Base-by-base conservation (phyloP, 306 rosid species). In the Rubus idaeus region DNA sequence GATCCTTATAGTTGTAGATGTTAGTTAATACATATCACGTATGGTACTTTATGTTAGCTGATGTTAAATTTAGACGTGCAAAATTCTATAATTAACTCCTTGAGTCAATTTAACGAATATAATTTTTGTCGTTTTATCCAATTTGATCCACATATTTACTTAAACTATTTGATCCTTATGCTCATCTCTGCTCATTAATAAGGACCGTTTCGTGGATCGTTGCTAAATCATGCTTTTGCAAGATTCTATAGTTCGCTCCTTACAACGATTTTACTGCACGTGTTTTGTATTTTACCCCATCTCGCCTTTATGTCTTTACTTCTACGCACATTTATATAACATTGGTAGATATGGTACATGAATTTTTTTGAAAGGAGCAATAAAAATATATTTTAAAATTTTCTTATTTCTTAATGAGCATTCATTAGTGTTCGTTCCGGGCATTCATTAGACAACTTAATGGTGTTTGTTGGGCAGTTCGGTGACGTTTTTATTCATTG, bases 41-140 rank as follows among this genome's bases (percentile, higher is more conserved):
- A 1, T 0, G 5, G 0, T 23, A 58, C 3, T 23, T 10, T 23
- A 10, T 5, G 5, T 58, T 7, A 13, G 2, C 3, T 18, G 10
- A 6, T 53, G 23, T 18, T n/a, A n/a, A 8, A 55, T 56, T 30
- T 20, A 56, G 0, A n/a, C 23, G 1, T 55, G 11, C 10, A 55
- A 60, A 0, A 26, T 2, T 12, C 0, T 26, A 0, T 0, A 4
- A 0, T 11, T n/a, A 11, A 26, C 1, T 30, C n/a, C 0, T 13
- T 0, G 5, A 12, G 67, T 21, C 20, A 20, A 13, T 30, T 30
- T 30, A 61, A 61, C 41, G 12, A 5, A 12, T 17, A 26, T 1
- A 10, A 1, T 5, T 5, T 23, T 4, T 61, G 18, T 61, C 4
- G 7, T 10, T 60, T 58, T 58, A 60, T 6, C 1, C 5, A 9